Evolutionary conservation across 2,329 filamentous ascomycete species (phyloP), one percentile per base, ranked within the genome.

Genomic region (Exophiala sp.): DNA sequence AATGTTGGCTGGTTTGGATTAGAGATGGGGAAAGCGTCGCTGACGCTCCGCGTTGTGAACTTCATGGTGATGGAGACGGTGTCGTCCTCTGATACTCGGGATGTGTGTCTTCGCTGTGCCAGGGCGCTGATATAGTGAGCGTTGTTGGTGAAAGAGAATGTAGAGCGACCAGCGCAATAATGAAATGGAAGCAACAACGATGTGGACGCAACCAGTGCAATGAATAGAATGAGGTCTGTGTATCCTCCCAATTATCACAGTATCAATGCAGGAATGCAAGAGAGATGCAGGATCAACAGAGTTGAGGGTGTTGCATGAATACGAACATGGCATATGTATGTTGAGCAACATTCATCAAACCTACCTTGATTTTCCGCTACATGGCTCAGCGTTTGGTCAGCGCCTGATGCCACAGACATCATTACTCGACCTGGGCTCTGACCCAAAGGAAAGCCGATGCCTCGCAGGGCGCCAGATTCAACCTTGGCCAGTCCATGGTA

Each of bases 361-460:
- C 21, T 47, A 24, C 34, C 36, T 47, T 38, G 39, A 48, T 56
- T 32, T 40, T 24, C 14, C 39, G 10, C 18, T 21, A 18, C 39
- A 33, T 20, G 24, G 51, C 38, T 39, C 50, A 45, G 32, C 7
- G 50, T 11, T 8, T 35, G 55, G 55, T 55, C 55, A 55, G 55
- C 55, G 55, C 51, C 46, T 52, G 51, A 51, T 58, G 55, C 55
- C 55, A 58, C 55, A 58, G 50, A 54, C 48, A 45, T 43, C 33
- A 35, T 43, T n/a, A 44, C 55, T 52, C 44, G 51, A 51, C 47
- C 42, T 46, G 32, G 12, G 1, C 21, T 33, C 12, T 18, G 18
- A 8, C 24, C 24, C 24, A 29, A 18, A 24, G 8, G 16, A n/a
- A 41, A 32, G 20, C 18, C 9, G 24, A 2, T 29, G 39, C 45